Evolutionary conservation across 2,329 filamentous ascomycete genomes (phyloP).

Genomic region (Neopestalotiopsis rosae): DNA sequence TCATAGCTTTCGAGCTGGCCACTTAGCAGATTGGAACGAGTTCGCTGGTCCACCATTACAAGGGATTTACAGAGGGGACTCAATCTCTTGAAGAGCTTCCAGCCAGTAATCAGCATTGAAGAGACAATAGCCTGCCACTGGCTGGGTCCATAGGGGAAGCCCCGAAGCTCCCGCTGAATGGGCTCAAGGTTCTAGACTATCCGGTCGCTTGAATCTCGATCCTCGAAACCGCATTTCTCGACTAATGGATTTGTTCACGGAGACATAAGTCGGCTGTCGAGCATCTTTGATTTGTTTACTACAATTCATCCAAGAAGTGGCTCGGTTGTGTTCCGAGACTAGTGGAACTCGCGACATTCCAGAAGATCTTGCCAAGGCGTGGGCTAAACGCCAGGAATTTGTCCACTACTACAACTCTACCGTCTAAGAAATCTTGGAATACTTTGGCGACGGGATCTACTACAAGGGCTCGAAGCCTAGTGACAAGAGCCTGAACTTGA

Average conservation of each 20-base stretch:
- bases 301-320: background rate
- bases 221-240: background rate
- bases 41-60: background rate
- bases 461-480: too few species aligned
- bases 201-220: background rate
- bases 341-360: background rate
- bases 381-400: background rate
- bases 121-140: background rate
- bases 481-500: background rate
- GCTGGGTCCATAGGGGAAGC: background rate
- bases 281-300: background rate
- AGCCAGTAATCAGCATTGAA: background rate
- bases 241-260: too few species aligned
- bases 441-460: too few species aligned
- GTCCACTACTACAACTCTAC: background rate
- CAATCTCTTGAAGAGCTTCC: background rate
- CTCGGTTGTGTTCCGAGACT: background rate
- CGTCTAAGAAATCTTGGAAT: too few species aligned
- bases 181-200: background rate
- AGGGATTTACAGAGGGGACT: background rate
- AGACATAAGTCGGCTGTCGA: background rate
- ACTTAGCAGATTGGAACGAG: background rate
- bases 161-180: background rate
- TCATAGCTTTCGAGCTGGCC: background rate
- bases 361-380: background rate